Conservation (phyloP, 495 filamentous ascomycete genomes). For the Neurospora sublineolata region DNA sequence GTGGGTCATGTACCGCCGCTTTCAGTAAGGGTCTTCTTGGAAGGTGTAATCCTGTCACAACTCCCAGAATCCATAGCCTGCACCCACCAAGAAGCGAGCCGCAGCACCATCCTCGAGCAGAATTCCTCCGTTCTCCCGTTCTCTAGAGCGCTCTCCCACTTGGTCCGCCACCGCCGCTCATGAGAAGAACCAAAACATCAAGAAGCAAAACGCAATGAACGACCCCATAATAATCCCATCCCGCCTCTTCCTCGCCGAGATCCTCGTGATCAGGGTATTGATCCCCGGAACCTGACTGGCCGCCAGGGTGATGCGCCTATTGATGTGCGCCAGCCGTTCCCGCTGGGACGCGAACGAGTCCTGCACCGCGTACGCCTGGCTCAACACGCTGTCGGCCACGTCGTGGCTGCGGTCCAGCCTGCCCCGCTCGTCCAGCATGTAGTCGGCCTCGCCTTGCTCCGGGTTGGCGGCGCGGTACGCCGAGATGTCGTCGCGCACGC, state of each 20-base stretch:
- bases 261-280: conserved; percentile 85
- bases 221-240: conserved; percentile 87
- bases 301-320: conserved; percentile 75
- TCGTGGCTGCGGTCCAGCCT: conserved; percentile 79
- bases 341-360: conserved; percentile 81
- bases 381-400: conserved; percentile 80
- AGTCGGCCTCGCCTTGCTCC: conserved; percentile 74
- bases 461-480: conserved; percentile 76
- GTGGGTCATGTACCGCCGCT: not conserved
- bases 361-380: conserved; percentile 94
- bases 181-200: conserved; percentile 75
- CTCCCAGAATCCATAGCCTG: not conserved
- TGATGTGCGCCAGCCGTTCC: conserved; percentile 75
- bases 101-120: not conserved
- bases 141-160: not conserved
- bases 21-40: not conserved
- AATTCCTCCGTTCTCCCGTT: not conserved
- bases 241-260: conserved; percentile 87
- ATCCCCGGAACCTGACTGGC: conserved; percentile 87
- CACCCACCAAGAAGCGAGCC: not conserved
- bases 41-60: not conserved
- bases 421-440: conserved; percentile 86
- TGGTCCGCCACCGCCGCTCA: conserved; percentile 22
- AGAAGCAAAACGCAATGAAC: conserved; percentile 84
- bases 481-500: conserved; percentile 83